These are phyloP conservation scores for Glycine latifolia DNA, from an alignment of 306 rosid genomes.

Conservation along the genomic window DNA sequence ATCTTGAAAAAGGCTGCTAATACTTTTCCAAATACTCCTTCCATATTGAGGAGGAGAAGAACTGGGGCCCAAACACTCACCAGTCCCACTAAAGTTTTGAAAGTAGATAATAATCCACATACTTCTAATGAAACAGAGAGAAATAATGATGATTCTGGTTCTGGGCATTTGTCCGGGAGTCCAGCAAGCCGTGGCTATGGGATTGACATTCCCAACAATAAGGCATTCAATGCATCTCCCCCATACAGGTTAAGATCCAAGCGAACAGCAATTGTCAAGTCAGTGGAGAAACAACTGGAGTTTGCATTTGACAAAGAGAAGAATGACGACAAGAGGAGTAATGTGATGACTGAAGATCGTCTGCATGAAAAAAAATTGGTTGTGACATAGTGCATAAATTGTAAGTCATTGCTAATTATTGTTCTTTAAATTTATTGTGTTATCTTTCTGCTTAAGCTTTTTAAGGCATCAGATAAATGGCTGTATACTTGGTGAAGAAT, in stretches of 20 bases:
- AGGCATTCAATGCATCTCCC: constrained; percentile 90
- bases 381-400: constrained; percentile 58
- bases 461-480: constrained; percentile 15
- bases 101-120: constrained; percentile 41
- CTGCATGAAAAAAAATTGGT: constrained; percentile 60
- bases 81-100: constrained; percentile 53
- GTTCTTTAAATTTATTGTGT: constrained; percentile 23
- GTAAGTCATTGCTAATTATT: constrained; percentile 57
- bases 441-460: constrained; percentile 33
- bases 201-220: constrained; percentile 54
- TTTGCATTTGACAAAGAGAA: constrained; percentile 77
- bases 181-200: constrained; percentile 57
- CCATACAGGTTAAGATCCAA: constrained; percentile 88
- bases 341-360: constrained; percentile 56
- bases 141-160: constrained; percentile 50
- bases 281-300: constrained; percentile 94
- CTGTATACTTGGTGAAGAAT: not conserved
- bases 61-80: constrained; percentile 50
- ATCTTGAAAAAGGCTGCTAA: constrained; percentile 84
- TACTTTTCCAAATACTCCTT: constrained; percentile 92
- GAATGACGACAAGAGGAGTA: constrained; percentile 54
- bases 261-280: constrained; percentile 77
- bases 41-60: constrained; percentile 85
- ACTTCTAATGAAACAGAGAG: constrained; percentile 46
- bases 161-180: constrained; percentile 57